phyloP scores from a whole-genome alignment of 176 grass and related monocot species.

The Aechmea fasciata region DNA sequence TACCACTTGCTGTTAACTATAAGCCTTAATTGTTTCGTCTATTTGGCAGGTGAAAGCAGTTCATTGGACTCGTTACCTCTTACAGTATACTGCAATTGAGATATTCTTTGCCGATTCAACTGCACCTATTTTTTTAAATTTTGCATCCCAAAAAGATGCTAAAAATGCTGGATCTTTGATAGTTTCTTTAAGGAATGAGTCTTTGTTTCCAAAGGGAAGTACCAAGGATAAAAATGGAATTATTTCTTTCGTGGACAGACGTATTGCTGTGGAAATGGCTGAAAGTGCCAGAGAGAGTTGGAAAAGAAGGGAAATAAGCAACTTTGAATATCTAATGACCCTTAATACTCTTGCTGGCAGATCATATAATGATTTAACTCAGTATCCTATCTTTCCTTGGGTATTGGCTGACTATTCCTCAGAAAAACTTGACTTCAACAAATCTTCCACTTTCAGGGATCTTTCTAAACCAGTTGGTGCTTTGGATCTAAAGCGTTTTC shows the following conservation, averaged over 20 bases:
- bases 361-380: slow-evolving; percentile 97
- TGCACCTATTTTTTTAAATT: slow-evolving; percentile 86
- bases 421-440: slow-evolving; percentile 93
- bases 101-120: slow-evolving; percentile 87
- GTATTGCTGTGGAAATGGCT: slow-evolving; percentile 82
- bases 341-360: slow-evolving; percentile 90
- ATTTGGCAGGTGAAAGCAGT: slow-evolving; percentile 87
- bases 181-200: slow-evolving; percentile 85
- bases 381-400: slow-evolving; percentile 95
- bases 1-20: neutral
- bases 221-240: slow-evolving; percentile 72
- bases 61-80: slow-evolving; percentile 83
- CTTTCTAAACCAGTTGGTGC: slow-evolving; percentile 93
- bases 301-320: slow-evolving; percentile 92
- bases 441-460: slow-evolving; percentile 87
- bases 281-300: slow-evolving; percentile 86
- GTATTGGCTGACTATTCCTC: slow-evolving; percentile 89
- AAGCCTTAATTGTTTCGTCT: slow-evolving; percentile 24
- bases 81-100: slow-evolving; percentile 89
- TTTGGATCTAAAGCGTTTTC: slow-evolving; percentile 80
- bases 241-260: slow-evolving; percentile 81
- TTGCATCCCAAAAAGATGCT: slow-evolving; percentile 90
- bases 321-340: slow-evolving; percentile 96
- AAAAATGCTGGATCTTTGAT: slow-evolving; percentile 74
- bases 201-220: slow-evolving; percentile 78